Conservation (phyloP, 805 yeast genomes). For the Candida ascalaphidarum region DNA sequence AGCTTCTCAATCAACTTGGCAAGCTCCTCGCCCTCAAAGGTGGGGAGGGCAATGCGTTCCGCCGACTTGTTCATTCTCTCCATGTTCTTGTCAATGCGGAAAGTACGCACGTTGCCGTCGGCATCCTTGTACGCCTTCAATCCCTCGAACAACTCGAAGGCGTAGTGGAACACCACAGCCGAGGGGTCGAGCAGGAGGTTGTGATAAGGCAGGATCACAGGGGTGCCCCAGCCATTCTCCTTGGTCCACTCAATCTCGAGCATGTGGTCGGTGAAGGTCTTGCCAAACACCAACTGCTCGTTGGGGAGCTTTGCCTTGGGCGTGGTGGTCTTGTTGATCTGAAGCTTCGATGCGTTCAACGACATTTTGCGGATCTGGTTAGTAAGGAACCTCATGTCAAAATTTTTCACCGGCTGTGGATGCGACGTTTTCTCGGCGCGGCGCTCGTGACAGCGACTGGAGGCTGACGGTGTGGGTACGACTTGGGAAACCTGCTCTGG, state of each 20-base stretch:
- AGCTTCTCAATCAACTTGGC: slow-evolving; percentile 69
- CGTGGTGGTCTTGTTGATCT: slow-evolving; percentile 25
- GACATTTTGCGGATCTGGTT: too few species aligned
- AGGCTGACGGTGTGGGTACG: too few species aligned
- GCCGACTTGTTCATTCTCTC: slow-evolving; percentile 84
- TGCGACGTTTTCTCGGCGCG: too few species aligned
- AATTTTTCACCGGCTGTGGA: too few species aligned
- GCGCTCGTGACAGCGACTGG: too few species aligned
- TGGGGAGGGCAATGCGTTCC: slow-evolving; percentile 80
- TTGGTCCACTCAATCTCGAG: slow-evolving; percentile 76
- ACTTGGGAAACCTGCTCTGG: too few species aligned
- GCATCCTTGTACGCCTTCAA: slow-evolving; percentile 76
- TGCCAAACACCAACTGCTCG: slow-evolving; percentile 34
- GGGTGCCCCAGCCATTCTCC: slow-evolving; percentile 78
- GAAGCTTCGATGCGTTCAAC: slow-evolving; percentile 30
- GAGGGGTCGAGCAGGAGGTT: slow-evolving; percentile 77
- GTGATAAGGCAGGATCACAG: slow-evolving; percentile 81
- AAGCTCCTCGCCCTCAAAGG: slow-evolving; percentile 72
- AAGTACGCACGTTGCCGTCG: slow-evolving; percentile 60
- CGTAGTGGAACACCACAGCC: slow-evolving; percentile 85
- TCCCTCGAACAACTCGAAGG: slow-evolving; percentile 93
- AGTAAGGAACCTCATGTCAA: too few species aligned
- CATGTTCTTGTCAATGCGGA: slow-evolving; percentile 92
- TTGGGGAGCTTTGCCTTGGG: slow-evolving; percentile 30
- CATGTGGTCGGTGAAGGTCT: slow-evolving; percentile 80